Base-by-base conservation (phyloP, 2,329 filamentous ascomycete genomes). In the Aspergillus oerlinghausenensis region DNA sequence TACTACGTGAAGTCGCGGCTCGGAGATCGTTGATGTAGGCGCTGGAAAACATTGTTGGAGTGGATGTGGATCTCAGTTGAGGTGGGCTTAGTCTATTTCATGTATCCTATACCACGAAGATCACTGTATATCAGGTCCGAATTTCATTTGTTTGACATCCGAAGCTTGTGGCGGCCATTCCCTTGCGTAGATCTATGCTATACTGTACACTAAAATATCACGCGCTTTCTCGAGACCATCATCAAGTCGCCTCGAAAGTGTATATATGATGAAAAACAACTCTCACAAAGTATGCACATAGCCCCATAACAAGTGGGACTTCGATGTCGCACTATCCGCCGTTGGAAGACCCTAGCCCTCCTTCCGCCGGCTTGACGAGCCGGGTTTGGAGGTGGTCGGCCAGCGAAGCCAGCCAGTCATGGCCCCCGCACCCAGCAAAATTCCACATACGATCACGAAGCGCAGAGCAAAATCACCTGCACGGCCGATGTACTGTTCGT, bases 361-460 rank as follows among this genome's bases (percentile, higher is more conserved):
- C 35, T 43, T 59, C 42, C 23, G 29, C 52, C 57, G 61, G 53
- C 50, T 55, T 25, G 45, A 42, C 21, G 45, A 52, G 45, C 35
- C 51, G 19, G 42, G 21, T 23, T 45, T 45, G n/a, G n/a, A 19
- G 10, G n/a, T 45, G 9, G 43, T 52, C 50, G 57, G 52, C 57
- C 53, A 60, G 51, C 42, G 55, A 25, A 70, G 55, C 23, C 72
- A 59, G 8, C 66, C 70, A 23, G 67, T 65, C 54, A 73, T 58
- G 10, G 60, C 61, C 10, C 67, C 67, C 6, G 71, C 69, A 17
- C 68, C 57, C 4, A 71, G 56, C 35, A 79, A 58, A 50, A 76
- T 71, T n/a, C 71, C 71, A 50, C 66, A 67, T n/a, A 77, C 73
- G 14, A 73, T 49, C 21, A 75, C 55, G 55, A 79, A 75, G 19